Conservation (phyloP, 2,329 filamentous ascomycete genomes). For the Pyrenophora tritici-repentis region DNA sequence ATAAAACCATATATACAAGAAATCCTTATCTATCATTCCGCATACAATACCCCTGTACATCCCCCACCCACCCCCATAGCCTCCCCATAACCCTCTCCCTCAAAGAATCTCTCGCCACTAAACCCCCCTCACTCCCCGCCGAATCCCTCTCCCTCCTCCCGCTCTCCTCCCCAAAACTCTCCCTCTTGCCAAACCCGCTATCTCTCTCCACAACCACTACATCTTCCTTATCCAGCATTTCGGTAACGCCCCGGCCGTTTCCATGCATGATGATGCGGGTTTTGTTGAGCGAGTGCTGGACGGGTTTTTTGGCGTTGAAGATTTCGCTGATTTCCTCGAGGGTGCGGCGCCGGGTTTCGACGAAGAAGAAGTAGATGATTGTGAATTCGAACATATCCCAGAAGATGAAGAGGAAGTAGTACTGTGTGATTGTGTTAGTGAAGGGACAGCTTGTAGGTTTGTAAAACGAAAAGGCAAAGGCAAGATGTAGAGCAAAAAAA, state of each 20-base stretch:
- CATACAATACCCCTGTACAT: too few relatives aligned
- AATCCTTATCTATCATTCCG: too few relatives aligned
- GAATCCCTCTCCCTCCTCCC: constrained; percentile 14
- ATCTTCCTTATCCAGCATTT: constrained; percentile 39
- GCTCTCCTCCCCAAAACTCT: neutral
- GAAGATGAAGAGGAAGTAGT: constrained; percentile 50
- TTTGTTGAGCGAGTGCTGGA: constrained; percentile 43
- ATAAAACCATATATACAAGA: too few relatives aligned
- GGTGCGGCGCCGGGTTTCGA: constrained; percentile 47
- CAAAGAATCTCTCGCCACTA: constrained; percentile 7
- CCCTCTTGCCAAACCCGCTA: neutral
- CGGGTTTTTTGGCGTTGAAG: constrained; percentile 49
- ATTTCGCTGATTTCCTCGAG: constrained; percentile 54
- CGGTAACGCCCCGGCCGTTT: constrained; percentile 34
- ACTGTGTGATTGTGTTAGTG: too few relatives aligned
- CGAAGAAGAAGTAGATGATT: constrained; percentile 48
- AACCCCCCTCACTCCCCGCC: constrained; percentile 7
- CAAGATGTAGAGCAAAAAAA: too few relatives aligned
- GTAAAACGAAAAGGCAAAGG: too few relatives aligned
- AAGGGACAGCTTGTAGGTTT: too few relatives aligned
- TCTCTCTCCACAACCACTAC: constrained; percentile 7
- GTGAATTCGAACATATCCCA: constrained; percentile 51
- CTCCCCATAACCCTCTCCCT: constrained; percentile 10
- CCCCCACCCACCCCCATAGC: constrained; percentile 11
- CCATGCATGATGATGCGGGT: constrained; percentile 41